Base-by-base conservation (phyloP, 2,329 filamentous ascomycete species). In the Allantophomopsis cytisporea region DNA sequence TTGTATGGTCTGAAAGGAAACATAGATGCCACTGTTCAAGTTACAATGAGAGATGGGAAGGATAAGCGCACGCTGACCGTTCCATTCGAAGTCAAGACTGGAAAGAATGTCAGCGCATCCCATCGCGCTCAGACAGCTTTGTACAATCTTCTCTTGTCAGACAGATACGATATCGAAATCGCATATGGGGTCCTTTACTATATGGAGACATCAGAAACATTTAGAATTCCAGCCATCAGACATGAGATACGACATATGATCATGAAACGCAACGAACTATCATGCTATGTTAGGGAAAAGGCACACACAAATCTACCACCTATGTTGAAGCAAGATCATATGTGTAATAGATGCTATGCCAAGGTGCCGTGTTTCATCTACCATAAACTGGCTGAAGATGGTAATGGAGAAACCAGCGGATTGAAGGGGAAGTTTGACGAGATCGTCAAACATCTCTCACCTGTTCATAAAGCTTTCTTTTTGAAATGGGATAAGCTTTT, bases 1-100 rank as follows among this genome's bases (percentile, higher is more conserved):
- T 89, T 87, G 76, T 98, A 94, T 55, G 91, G 91, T 0, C 67
- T 98, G 13, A 98, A 98, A 58, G 91, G 91, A 21, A 98, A 96
- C 50, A 91, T 98, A 43, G 91, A 98, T 61, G 91, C 91, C 20
- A 96, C 91, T 0, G 83, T 98, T 1, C 85, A 98, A 61, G 82
- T 91, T 13, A 76, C 73, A 1, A 83, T 95, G 66, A 66, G 74
- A 40, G 82, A 94, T 41, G 73, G 76, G 18, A 64, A 71, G n/a
- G 68, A 73, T 21, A 60, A 66, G 36, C 75, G 75, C 44, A 83
- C 73, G 5, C 64, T 96, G 45, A 88, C 88, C 0, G 84, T 94
- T 4, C 91, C 91, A 0, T 85, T 98, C 47, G 91, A 98, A 56
- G 73, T 98, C 51, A 98, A 98, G 61, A 96, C 91, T 0, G 91